A percentile compares a stretch with the other conserved stretches of the same genome.
Conservation (phyloP, 2,329 filamentous ascomycete genomes). For the Alternaria alternata region DNA sequence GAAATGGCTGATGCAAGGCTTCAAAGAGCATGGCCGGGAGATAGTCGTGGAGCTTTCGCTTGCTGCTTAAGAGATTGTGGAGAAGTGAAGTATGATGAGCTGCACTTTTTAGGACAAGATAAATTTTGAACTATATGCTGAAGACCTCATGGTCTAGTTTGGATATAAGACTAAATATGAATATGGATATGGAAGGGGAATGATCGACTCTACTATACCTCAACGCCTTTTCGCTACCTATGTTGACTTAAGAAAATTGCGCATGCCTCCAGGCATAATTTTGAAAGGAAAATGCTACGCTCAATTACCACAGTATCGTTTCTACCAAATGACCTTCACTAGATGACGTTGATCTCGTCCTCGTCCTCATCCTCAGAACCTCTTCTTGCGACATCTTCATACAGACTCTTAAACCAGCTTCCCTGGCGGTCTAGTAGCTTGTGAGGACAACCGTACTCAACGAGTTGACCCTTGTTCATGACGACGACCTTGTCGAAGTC, state of each 20-base stretch:
- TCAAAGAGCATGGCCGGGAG: not conserved
- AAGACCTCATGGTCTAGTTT: not conserved
- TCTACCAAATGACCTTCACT: not conserved
- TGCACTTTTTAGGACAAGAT: not conserved
- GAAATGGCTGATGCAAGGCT: slow-evolving; percentile 10
- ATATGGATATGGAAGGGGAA: not conserved
- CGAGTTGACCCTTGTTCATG: slow-evolving; percentile 59
- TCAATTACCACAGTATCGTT: not conserved
- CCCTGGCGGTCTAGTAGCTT: slow-evolving; percentile 39
- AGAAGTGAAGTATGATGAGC: not conserved
- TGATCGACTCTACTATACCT: not conserved
- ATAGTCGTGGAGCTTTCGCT: not conserved
- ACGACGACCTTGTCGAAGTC: slow-evolving; percentile 63
- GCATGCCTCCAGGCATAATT: not conserved
- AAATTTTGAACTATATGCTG: not conserved
- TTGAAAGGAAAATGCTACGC: not conserved
- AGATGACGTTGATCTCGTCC: not conserved
- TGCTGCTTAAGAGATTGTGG: not conserved
- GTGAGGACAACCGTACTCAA: slow-evolving; percentile 53
- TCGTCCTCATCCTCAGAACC: slow-evolving; percentile 4
- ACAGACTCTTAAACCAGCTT: slow-evolving; percentile 44
- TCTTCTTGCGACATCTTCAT: slow-evolving; percentile 29
- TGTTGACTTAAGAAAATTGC: not conserved
- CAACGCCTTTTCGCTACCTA: not conserved
- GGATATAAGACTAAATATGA: not conserved